These are phyloP conservation scores for Venturia nashicola DNA, from an alignment of 2,329 filamentous ascomycete species.

Conservation along the genomic window DNA sequence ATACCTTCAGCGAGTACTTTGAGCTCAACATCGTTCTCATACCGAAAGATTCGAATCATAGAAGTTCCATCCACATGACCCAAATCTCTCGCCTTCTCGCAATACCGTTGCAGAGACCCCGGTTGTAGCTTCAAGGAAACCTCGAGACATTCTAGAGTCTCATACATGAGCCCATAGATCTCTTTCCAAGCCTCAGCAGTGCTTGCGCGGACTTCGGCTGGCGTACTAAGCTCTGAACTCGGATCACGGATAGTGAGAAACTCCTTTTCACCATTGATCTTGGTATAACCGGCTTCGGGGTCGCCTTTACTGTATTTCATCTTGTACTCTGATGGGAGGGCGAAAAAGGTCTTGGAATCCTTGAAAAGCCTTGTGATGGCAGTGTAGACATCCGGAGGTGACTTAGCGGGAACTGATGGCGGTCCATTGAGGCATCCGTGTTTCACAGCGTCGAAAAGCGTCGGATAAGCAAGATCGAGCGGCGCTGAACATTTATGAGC, in stretches of 20 bases:
- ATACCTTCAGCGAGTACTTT: constrained; percentile 23
- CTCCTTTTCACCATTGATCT: constrained; percentile 25
- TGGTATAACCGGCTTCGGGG: constrained; percentile 24
- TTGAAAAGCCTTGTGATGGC: constrained; percentile 16
- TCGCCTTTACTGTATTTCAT: constrained; percentile 20
- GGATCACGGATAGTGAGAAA: constrained; percentile 25
- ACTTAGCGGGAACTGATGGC: neutral
- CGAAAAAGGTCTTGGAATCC: constrained; percentile 22
- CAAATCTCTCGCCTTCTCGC: constrained; percentile 11
- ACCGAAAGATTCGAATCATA: constrained; percentile 25
- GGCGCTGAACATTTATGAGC: neutral
- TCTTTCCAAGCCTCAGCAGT: constrained; percentile 24
- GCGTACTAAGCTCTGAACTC: constrained; percentile 16
- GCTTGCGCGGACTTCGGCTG: constrained; percentile 17
- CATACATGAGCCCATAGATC: constrained; percentile 18
- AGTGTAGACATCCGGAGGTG: neutral
- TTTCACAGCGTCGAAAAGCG: neutral
- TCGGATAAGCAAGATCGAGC: neutral
- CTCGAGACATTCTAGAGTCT: constrained; percentile 17
- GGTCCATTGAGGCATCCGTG: neutral
- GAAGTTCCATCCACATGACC: constrained; percentile 18
- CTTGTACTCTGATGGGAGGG: constrained; percentile 17
- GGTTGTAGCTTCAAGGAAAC: constrained; percentile 13
- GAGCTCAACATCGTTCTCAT: constrained; percentile 20
- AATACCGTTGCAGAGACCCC: neutral